These are phyloP conservation scores for Elsinoe arachidis DNA, from an alignment of 2,329 filamentous ascomycete species.

Conservation along the genomic window DNA sequence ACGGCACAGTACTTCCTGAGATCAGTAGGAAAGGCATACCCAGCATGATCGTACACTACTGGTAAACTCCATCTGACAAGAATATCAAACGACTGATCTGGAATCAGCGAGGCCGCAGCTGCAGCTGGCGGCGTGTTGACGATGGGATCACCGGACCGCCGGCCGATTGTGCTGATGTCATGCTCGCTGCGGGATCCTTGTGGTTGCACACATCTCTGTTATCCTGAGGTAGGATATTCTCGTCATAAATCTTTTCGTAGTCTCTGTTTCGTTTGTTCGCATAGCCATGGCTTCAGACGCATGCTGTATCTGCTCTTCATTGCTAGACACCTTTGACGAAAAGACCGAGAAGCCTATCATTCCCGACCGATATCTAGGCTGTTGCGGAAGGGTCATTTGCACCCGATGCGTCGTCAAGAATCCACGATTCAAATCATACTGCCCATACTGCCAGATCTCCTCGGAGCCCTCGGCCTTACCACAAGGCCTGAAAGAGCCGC, in stretches of 20 bases:
- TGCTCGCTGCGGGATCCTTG: background rate
- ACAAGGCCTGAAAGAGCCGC: conserved; percentile 60
- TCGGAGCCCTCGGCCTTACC: conserved; percentile 51
- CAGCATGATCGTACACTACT: too few species aligned
- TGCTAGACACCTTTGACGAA: conserved; percentile 48
- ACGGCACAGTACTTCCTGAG: too few species aligned
- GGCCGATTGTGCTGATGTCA: conserved; percentile 4
- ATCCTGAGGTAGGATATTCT: too few species aligned
- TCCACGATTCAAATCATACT: conserved; percentile 56
- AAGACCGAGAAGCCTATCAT: conserved; percentile 54
- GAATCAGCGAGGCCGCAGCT: too few species aligned
- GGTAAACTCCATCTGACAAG: too few species aligned
- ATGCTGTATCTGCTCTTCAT: conserved; percentile 59
- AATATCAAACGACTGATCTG: background rate
- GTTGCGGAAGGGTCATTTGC: conserved; percentile 65
- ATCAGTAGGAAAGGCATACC: too few species aligned
- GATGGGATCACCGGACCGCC: background rate
- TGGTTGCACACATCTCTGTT: too few species aligned
- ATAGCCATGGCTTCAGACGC: conserved; percentile 5
- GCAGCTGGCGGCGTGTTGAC: background rate
- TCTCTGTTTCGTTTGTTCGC: background rate
- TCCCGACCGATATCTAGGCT: conserved; percentile 54
- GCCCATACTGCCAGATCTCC: conserved; percentile 70
- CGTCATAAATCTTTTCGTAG: too few species aligned
- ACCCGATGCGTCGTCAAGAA: conserved; percentile 61